Percentiles rank a stretch among this genome's conserved stretches.
Conservation (phyloP, 192 early-diverging fungal genomes). For the Dimargaris cristalligena region DNA sequence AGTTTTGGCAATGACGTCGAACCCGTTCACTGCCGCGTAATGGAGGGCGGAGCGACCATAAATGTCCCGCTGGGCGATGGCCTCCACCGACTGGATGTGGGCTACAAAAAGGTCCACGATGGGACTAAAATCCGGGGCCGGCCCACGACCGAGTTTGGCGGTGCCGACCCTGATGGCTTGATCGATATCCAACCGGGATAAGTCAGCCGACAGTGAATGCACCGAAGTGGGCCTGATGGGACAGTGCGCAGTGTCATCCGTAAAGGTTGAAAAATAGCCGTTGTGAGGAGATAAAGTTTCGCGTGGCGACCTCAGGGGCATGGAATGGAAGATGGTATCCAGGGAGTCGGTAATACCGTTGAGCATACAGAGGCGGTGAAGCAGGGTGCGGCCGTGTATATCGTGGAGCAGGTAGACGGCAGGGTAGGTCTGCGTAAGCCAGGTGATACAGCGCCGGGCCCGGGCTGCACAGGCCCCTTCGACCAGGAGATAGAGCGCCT, state of each 20-base stretch:
- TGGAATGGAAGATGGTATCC: conserved; percentile 2
- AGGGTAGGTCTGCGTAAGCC: conserved; percentile 11
- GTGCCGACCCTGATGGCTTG: not conserved
- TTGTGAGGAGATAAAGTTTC: not conserved
- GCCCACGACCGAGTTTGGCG: conserved; percentile 14
- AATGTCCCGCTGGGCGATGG: conserved; percentile 26
- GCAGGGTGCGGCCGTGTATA: conserved; percentile 39
- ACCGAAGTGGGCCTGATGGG: not conserved
- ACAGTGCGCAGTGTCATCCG: not conserved
- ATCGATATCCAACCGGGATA: not conserved
- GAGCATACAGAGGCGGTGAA: conserved; percentile 28
- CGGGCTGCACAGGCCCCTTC: conserved; percentile 14
- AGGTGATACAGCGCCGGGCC: conserved; percentile 7
- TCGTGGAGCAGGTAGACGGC: conserved; percentile 16
- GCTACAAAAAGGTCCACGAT: conserved; percentile 20
- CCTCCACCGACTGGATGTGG: conserved; percentile 13
- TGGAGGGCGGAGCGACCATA: conserved; percentile 42
- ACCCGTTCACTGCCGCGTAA: conserved; percentile 37
- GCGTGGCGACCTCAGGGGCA: conserved; percentile 4
- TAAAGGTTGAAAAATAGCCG: not conserved
- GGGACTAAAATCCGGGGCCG: conserved; percentile 20
- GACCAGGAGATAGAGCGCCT: conserved; percentile 3
- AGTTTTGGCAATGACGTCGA: conserved; percentile 22
- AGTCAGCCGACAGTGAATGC: not conserved
- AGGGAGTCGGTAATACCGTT: conserved; percentile 7